These are phyloP conservation scores for Pisolithus tinctorius DNA, from an alignment of 768 basidiomycete species.

Conservation along the genomic window DNA sequence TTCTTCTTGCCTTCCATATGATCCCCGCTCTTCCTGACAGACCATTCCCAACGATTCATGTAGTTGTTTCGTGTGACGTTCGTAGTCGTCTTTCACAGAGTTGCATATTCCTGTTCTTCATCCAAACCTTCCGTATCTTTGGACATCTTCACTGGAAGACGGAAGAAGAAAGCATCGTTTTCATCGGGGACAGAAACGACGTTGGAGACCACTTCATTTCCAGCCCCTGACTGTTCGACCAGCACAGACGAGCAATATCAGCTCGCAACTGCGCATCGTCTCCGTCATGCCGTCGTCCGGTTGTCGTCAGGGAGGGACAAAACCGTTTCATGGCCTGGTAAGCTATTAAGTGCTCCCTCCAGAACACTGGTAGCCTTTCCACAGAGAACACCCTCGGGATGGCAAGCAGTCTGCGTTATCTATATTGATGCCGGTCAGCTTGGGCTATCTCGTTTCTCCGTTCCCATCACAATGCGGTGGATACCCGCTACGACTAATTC, in stretches of 20 bases:
- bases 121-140: no score
- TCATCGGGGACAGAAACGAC: no score
- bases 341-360: neutral
- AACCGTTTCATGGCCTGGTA: neutral
- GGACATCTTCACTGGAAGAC: no score
- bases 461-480: neutral
- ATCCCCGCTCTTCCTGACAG: neutral
- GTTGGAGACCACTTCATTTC: no score
- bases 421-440: neutral
- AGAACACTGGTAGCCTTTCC: neutral
- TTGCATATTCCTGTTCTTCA: neutral
- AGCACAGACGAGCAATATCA: no score
- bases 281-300: neutral
- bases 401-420: slow-evolving; percentile 4
- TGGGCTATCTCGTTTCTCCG: neutral
- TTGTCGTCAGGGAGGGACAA: neutral
- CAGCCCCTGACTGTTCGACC: no score
- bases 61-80: no score
- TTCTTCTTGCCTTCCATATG: slow-evolving; percentile 4
- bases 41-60: neutral
- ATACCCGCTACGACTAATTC: slow-evolving; percentile 5
- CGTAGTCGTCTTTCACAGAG: neutral
- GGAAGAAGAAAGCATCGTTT: no score
- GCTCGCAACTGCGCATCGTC: neutral
- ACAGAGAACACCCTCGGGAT: slow-evolving; percentile 11